Evolutionary conservation across 2,329 filamentous ascomycete genomes (phyloP), one percentile per base, ranked within the genome.

Genomic region (Cryphonectria japonica): DNA sequence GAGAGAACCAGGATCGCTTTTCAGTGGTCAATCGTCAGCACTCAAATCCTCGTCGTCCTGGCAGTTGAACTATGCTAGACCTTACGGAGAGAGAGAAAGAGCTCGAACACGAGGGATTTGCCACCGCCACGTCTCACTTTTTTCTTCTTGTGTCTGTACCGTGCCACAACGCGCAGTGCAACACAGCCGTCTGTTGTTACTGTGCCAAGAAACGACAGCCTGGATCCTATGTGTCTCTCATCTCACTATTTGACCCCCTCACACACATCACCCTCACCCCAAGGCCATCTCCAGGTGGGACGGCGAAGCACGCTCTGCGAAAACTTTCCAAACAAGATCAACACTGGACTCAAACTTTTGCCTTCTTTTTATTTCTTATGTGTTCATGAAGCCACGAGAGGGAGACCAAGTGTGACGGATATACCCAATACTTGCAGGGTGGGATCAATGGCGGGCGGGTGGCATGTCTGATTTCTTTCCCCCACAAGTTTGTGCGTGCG

Each of bases 391-490:
- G 37, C 69, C 57, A 73, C 66, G 68, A 72, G 62, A 64, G 6
- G 54, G 29, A 22, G 37, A 52, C 50, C 52, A 67, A 43, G 32
- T 52, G 67, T 57, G 72, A 66, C 65, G 72, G 72, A 73, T 73
- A 73, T 73, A 73, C 72, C 72, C 72, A 65, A 72, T 64, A 52
- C 50, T 66, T 34, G 60, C 52, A 52, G 66, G 61, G 50, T 41
- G 65, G 37, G 57, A 72, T 22, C 19, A 50, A n/a, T 14, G 16
- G 26, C 14, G 26, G 54, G 29, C 26, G 54, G 54, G 26, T n/a
- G 54, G 26, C 54, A 32, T 19, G 13, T 59, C 26, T 59, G 54
- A 32, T 34, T 32, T 59, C 3, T 29, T 50, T 50, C 7, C 16
- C 16, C 2, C 43, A 57, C 52, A 26, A 57, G 11, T 29, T 29